phyloP scores from a whole-genome alignment of 176 grass and related monocot species.

The Poa annua region DNA sequence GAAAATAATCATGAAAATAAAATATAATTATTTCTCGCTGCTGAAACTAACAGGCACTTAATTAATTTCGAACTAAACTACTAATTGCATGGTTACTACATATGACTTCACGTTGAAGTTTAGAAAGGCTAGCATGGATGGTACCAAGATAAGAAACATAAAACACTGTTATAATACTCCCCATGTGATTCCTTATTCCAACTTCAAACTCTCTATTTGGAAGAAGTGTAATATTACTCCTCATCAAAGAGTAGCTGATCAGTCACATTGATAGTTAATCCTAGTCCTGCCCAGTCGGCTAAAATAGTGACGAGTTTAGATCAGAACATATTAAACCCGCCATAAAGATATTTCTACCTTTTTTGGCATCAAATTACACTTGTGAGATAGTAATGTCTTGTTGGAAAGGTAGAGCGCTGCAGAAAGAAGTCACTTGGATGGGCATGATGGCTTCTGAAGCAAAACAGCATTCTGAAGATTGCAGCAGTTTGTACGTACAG shows the following conservation, averaged over 20 bases:
- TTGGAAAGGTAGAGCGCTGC: constrained; percentile 39
- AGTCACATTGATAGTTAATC: neutral
- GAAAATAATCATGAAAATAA: neutral
- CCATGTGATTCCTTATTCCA: neutral
- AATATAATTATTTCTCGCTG: neutral
- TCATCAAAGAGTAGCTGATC: neutral
- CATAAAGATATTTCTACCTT: constrained; percentile 33
- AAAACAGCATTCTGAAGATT: constrained; percentile 48
- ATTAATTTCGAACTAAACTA: constrained; percentile 4
- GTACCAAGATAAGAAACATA: neutral
- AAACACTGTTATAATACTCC: constrained; percentile 21
- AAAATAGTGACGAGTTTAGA: constrained; percentile 24
- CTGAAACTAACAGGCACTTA: neutral
- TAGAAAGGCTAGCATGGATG: neutral
- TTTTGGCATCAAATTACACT: constrained; percentile 55
- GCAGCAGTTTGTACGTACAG: constrained; percentile 37
- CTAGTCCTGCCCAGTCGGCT: constrained; percentile 34
- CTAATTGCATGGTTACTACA: neutral
- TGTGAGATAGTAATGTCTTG: constrained; percentile 29
- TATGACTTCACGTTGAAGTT: neutral
- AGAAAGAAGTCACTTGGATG: constrained; percentile 21
- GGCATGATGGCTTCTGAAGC: constrained; percentile 48
- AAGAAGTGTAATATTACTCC: neutral
- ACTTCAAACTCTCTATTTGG: neutral
- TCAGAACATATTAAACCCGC: neutral